Base-by-base conservation (phyloP, 345 rosid genomes). In the Brassica carinata region DNA sequence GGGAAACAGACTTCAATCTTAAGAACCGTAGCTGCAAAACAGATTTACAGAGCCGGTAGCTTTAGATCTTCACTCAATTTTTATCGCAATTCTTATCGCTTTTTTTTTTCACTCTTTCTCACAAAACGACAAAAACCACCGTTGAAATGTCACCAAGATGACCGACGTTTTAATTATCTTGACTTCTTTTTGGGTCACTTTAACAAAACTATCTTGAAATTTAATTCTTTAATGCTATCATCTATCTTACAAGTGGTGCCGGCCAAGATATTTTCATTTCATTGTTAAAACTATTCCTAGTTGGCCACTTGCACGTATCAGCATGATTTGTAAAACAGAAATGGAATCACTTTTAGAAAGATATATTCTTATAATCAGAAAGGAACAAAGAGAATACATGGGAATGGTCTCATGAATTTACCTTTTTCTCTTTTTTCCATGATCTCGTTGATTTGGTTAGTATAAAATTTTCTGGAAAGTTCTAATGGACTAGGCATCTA, bases 291-390 rank as follows among this genome's bases (percentile, higher is more conserved):
- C 23, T 7, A 29, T 68, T 10, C 10, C 2, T 68, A 40, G 69
- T 40, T 18, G 74, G 33, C 81, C 65, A 71, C 43, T 78, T 78
- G 65, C 43, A 55, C 61, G 61, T 55, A 55, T 64, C 17, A 7
- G 63, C 17, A 61, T 77, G 53, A 77, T 30, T 18, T 45, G 69
- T 45, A 9, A 62, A 48, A 77, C 38, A 3, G 71, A 63, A 55
- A 55, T 55, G 18, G 64, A 63, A 70, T 63, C 53, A 62, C 27
- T 77, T 69, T 45, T 1, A 58, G 43, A 34, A 66, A 34, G 26
- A 8, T 33, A 5, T 64, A 2, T 13, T 11, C 40, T 18, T n/a
- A 13, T 15, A 4, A 62, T 63, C 70, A 33, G 3, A 62, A 61
- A 70, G 64, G 55, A 77, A 62, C 65, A 64, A 68, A 43, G 5